Base-by-base conservation (phyloP, 192 early-diverging fungal species). In the Rhizoclosmatium sp. region DNA sequence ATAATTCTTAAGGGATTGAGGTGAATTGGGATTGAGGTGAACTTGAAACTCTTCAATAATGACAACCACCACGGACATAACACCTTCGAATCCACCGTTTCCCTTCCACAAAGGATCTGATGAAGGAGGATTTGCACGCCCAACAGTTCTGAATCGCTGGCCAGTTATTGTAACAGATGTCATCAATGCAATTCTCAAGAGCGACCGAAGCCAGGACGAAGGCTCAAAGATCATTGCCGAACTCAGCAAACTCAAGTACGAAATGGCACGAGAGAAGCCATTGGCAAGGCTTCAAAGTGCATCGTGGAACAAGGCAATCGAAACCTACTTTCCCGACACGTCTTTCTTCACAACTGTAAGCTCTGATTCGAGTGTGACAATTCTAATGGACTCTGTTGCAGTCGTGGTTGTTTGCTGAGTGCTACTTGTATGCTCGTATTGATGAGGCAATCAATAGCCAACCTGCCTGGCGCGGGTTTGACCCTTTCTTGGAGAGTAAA, bases 351-450 rank as follows among this genome's bases (percentile, higher is more conserved):
- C 47, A 5, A 67, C 76, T 4, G 51, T 54, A 16, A 7, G 51
- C 16, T 7, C 51, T 54, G 51, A 7, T 16, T 7, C 51, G 5
- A 12, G 51, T 54, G 51, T 16, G 9, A 16, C 9, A 7, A 12
- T 54, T 12, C 51, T 54, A 54, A 54, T 54, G 51, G 9, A 16
- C 51, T 54, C 16, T 62, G 4, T 9, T 7, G 7, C 60, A 62
- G 59, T 60, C 67, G 14, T 79, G 78, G 78, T 56, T 79, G 12
- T 79, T 69, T 69, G 51, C 54, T 14, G 78, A 79, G 45, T 79
- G 78, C 46, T 60, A 40, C 40, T 21, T 79, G 23, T 79, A 71
- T 31, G 19, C 9, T 7, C 66, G 78, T 56, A 71, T 71, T 41
- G 69, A 75, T 19, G 72, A n/a, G 16, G 72, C 72, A 3, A 31